Evolutionary conservation across 1,284 basidiomycete genomes (phyloP), one percentile per base, ranked within the genome.

Genomic region (Porogramme epimiltina): DNA sequence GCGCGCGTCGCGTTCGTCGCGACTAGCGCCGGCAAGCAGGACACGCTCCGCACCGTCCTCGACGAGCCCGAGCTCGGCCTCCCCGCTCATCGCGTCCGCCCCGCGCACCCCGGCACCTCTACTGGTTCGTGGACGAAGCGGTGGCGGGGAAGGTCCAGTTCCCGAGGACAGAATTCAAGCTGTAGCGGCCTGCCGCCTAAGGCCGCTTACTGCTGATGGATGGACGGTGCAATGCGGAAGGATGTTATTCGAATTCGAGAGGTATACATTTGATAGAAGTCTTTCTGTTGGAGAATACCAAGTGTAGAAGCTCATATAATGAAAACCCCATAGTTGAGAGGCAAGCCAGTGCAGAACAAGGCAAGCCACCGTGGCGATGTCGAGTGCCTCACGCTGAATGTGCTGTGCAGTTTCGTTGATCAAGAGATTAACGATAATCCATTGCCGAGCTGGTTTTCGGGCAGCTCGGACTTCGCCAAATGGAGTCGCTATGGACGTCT

Each of bases 51-150:
- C 51, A 75, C 73, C 38, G 81, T 95, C 25, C 73, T 99, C 52
- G 95, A 98, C 69, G 72, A 82, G 41, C 92, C 94, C 8, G 89
- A 95, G 67, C 73, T 77, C 43, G 87, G 86, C 6, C 76, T 98
- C 16, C 97, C 96, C 4, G 84, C 93, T 34, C 88, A 90, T 20
- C 80, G 87, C 42, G 93, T 99, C 42, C 82, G 81, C 54, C 94
- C 91, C 1, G 82, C 79, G 4, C 78, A 79, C 51, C 93, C 93
- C 13, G 95, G 95, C 20, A 85, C 54, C 78, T 96, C 18, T 94
- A 85, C 70, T 97, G 93, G 93, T 96, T 96, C 70, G 84, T 89
- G 33, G 93, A 95, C 70, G 84, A 92, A 49, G 85, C 85, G 6
- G 93, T 93, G 1, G 78, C 84, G 6, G 75, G 71, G 38, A 84